Conservation (phyloP, 1,139 yeast genomes). For the Taphrina pruni region DNA sequence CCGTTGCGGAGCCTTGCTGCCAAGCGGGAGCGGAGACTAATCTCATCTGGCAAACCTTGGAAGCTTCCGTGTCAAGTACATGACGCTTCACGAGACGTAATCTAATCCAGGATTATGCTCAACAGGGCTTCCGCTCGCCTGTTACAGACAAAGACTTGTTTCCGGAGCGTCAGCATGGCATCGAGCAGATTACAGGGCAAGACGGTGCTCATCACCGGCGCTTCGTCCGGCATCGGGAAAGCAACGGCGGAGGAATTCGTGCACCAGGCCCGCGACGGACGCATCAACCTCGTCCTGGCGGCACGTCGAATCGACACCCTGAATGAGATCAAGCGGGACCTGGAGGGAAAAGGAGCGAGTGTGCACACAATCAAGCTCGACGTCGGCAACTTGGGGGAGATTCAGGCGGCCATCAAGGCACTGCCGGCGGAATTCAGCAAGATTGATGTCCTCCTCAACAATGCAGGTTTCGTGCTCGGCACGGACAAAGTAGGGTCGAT, state of each 20-base stretch:
- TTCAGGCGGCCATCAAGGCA: slow-evolving; percentile 60
- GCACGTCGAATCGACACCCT: slow-evolving; percentile 74
- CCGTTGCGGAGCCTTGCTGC: background rate
- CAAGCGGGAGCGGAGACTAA: too few species aligned
- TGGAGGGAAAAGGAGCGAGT: slow-evolving; percentile 55
- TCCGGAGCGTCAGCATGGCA: slow-evolving; percentile 18
- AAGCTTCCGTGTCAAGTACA: too few species aligned
- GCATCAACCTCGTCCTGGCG: slow-evolving; percentile 66
- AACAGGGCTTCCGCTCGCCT: background rate
- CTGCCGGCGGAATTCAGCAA: slow-evolving; percentile 54
- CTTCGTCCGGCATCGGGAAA: slow-evolving; percentile 56
- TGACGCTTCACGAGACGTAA: too few species aligned
- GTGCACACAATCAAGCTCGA: slow-evolving; percentile 64
- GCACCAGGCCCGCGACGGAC: slow-evolving; percentile 62
- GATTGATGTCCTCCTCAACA: slow-evolving; percentile 66
- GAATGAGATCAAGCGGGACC: slow-evolving; percentile 57
- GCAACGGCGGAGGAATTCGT: slow-evolving; percentile 79
- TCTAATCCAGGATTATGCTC: background rate
- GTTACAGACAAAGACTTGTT: background rate
- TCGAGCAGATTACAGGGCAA: slow-evolving; percentile 63
- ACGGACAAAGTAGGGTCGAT: slow-evolving; percentile 67
- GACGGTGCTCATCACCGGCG: slow-evolving; percentile 71
- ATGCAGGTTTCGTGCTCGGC: slow-evolving; percentile 84
- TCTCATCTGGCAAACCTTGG: too few species aligned
- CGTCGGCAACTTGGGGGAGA: slow-evolving; percentile 61